These are phyloP conservation scores for Fusarium aywerte DNA, from an alignment of 2,329 filamentous ascomycete species.

Conservation along the genomic window DNA sequence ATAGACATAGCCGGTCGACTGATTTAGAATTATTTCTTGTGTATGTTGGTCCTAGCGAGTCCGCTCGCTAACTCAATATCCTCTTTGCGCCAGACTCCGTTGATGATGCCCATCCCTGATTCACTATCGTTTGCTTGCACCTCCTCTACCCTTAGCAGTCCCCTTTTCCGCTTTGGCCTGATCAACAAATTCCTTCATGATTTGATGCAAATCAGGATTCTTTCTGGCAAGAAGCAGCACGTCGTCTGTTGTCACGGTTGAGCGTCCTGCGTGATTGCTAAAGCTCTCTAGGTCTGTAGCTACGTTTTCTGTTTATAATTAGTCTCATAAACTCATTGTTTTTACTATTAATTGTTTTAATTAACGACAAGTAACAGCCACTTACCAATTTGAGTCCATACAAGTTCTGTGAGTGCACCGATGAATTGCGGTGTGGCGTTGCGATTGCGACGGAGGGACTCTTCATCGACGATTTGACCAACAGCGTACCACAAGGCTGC, in stretches of 20 bases:
- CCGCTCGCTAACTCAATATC: not conserved
- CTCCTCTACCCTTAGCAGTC: slow-evolving; percentile 38
- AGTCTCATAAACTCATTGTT: not conserved
- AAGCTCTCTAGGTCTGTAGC: slow-evolving; percentile 67
- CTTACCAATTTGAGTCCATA: slow-evolving; percentile 85
- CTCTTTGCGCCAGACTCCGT: slow-evolving; percentile 30
- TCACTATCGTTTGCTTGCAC: slow-evolving; percentile 51
- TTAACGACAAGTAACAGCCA: not conserved
- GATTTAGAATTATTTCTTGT: not conserved
- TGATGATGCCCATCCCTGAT: slow-evolving; percentile 2
- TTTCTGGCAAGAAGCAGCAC: slow-evolving; percentile 87
- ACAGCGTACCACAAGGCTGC: slow-evolving; percentile 85
- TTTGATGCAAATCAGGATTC: slow-evolving; percentile 83
- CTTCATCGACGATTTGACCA: slow-evolving; percentile 88
- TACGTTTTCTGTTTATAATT: slow-evolving; percentile 60
- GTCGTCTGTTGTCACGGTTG: slow-evolving; percentile 84
- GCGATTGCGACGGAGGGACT: slow-evolving; percentile 69
- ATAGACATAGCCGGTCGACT: not conserved
- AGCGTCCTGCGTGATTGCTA: slow-evolving; percentile 80
- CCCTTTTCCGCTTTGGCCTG: slow-evolving; percentile 60
- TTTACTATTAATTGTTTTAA: too few species aligned
- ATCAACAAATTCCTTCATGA: slow-evolving; percentile 78
- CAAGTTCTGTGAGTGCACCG: slow-evolving; percentile 84
- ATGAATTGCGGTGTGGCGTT: slow-evolving; percentile 96
- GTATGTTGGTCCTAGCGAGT: not conserved